These are phyloP conservation scores for Colletotrichum sp. DNA, from an alignment of 2,329 filamentous ascomycete genomes.

Conservation along the genomic window DNA sequence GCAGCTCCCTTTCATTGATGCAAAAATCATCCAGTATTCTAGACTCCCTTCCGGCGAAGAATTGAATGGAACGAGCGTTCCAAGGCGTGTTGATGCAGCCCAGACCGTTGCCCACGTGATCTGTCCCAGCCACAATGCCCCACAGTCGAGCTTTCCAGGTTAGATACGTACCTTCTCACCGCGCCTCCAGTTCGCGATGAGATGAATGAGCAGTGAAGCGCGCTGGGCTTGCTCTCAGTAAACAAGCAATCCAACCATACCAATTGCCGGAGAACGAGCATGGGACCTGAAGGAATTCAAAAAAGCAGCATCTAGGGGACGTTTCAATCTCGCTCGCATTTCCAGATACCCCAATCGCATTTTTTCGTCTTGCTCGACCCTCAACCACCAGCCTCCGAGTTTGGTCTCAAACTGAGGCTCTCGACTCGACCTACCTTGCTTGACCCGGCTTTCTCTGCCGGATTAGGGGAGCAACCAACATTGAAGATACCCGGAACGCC, in stretches of 20 bases:
- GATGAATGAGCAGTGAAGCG: neutral
- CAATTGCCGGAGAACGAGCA: neutral
- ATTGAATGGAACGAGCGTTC: neutral
- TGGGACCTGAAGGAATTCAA: neutral
- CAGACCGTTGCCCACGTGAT: neutral
- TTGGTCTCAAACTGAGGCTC: neutral
- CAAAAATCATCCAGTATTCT: neutral
- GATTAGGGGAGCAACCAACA: neutral
- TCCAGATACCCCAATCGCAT: neutral
- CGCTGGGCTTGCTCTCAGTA: neutral
- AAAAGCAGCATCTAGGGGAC: neutral
- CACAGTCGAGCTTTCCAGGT: neutral
- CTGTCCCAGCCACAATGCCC: neutral
- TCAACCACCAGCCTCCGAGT: neutral
- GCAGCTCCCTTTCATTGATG: neutral
- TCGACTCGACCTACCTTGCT: neutral
- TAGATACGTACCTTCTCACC: conserved; percentile 4
- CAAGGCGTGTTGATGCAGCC: neutral
- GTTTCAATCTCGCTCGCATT: neutral
- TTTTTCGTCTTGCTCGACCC: neutral
- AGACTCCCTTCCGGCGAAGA: neutral
- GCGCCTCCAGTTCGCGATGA: conserved; percentile 7
- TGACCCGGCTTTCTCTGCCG: neutral
- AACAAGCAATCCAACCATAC: neutral
- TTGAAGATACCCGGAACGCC: neutral